phyloP scores from a whole-genome alignment of 164 flowering plant species.

The Sedum album region DNA sequence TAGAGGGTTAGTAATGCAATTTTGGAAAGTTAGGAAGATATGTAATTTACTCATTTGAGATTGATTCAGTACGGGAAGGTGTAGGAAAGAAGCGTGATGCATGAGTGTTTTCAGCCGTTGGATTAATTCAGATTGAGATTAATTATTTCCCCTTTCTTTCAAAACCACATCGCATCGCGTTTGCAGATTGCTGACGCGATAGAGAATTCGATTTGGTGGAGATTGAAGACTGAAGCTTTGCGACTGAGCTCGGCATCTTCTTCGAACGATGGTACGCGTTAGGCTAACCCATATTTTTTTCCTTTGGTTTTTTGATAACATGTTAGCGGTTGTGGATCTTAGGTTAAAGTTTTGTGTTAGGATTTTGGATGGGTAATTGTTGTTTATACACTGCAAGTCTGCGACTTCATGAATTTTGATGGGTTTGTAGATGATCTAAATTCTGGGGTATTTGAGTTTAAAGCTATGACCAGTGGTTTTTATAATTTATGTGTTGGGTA shows the following conservation, averaged over 20 bases:
- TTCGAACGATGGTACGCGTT: conserved; percentile 3
- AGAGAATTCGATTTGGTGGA: neutral
- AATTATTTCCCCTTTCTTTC: too few species aligned
- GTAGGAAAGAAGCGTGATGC: neutral
- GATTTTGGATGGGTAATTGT: neutral
- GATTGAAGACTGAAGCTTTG: neutral
- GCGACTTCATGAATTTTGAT: neutral
- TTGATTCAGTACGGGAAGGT: neutral
- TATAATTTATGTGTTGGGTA: too few species aligned
- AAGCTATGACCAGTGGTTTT: too few species aligned
- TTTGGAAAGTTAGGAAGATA: too few species aligned
- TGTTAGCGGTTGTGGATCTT: neutral
- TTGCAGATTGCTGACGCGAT: neutral
- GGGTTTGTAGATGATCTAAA: neutral
- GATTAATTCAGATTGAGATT: neutral
- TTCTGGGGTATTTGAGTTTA: too few species aligned
- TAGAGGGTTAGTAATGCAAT: too few species aligned
- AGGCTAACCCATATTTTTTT: neutral
- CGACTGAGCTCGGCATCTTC: neutral
- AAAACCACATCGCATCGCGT: neutral
- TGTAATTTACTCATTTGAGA: neutral
- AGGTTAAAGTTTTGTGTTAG: neutral
- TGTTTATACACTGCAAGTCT: neutral
- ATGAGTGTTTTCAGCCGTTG: neutral
- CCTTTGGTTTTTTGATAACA: too few species aligned